Conservation (phyloP, 306 rosid genomes). For the Vigna unguiculata region DNA sequence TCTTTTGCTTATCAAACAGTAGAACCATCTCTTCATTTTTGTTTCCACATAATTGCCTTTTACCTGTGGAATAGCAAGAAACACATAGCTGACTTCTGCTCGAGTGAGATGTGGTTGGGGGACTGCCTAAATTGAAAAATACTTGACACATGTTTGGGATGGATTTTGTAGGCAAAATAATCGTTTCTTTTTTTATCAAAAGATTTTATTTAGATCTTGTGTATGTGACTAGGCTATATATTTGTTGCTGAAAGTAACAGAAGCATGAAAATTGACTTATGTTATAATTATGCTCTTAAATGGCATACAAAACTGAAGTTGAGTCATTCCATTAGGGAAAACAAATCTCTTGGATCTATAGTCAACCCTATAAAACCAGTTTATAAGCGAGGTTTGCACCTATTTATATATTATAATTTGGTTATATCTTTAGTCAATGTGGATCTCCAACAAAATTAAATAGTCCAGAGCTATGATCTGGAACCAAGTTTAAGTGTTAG, state of each 20-base stretch:
- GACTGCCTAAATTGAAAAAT: background rate
- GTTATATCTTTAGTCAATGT: no score
- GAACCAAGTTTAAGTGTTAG: conserved; percentile 8
- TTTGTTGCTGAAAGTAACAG: conserved; percentile 25
- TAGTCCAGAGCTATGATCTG: background rate
- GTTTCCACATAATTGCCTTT: conserved; percentile 5
- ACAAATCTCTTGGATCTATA: background rate
- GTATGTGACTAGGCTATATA: background rate
- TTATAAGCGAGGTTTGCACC: no score
- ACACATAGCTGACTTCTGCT: background rate
- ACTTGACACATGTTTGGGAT: background rate
- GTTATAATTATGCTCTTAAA: conserved; percentile 10
- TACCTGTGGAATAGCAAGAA: conserved; percentile 9
- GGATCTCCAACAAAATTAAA: background rate
- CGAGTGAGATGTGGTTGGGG: conserved; percentile 20
- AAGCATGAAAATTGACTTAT: conserved; percentile 12
- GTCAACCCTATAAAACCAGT: no score
- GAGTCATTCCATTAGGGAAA: conserved; percentile 9
- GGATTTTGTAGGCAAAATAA: background rate
- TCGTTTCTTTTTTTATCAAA: background rate
- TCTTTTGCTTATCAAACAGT: conserved; percentile 11
- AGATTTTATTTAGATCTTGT: background rate
- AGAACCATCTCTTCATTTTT: background rate
- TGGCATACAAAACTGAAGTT: background rate
- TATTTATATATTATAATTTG: no score